These are phyloP conservation scores for Globisporangium irregulare DNA, from an alignment of 352 stramenopile genomes.

Conservation along the genomic window DNA sequence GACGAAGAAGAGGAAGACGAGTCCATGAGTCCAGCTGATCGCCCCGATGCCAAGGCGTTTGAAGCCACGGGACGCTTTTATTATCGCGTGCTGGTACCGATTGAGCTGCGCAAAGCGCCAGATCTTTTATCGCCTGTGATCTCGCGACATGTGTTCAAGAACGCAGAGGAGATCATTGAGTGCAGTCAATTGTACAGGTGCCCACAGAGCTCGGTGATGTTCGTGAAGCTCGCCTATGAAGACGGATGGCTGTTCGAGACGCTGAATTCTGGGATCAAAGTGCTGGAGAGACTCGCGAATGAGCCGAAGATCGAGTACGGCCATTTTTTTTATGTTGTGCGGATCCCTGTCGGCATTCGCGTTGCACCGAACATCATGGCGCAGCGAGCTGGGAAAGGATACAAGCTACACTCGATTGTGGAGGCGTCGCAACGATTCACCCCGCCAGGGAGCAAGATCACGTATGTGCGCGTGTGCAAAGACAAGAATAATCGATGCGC, in stretches of 20 bases:
- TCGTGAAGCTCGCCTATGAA: conserved; percentile 81
- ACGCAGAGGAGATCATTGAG: conserved; percentile 82
- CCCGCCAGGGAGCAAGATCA: conserved; percentile 76
- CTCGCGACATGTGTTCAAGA: conserved; percentile 66
- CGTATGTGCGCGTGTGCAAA: conserved; percentile 79
- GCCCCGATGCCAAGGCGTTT: conserved; percentile 24
- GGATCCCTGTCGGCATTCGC: conserved; percentile 79
- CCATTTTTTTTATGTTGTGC: conserved; percentile 84
- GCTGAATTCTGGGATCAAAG: conserved; percentile 75
- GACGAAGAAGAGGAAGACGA: conserved; percentile 15
- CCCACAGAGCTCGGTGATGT: conserved; percentile 70
- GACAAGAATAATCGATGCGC: conserved; percentile 65
- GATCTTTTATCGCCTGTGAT: conserved; percentile 75
- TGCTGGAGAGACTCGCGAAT: conserved; percentile 62
- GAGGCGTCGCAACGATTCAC: conserved; percentile 83
- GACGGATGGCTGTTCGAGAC: conserved; percentile 82
- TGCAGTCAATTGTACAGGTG: conserved; percentile 63
- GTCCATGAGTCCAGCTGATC: not conserved
- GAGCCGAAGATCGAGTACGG: conserved; percentile 66
- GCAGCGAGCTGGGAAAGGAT: conserved; percentile 74
- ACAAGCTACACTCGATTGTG: conserved; percentile 80
- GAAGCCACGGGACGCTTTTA: conserved; percentile 54
- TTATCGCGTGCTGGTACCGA: conserved; percentile 73
- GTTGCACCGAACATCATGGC: conserved; percentile 84
- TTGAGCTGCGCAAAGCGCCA: conserved; percentile 64